Base-by-base conservation (phyloP, 2,329 filamentous ascomycete species). In the Aspergillus piperis region DNA sequence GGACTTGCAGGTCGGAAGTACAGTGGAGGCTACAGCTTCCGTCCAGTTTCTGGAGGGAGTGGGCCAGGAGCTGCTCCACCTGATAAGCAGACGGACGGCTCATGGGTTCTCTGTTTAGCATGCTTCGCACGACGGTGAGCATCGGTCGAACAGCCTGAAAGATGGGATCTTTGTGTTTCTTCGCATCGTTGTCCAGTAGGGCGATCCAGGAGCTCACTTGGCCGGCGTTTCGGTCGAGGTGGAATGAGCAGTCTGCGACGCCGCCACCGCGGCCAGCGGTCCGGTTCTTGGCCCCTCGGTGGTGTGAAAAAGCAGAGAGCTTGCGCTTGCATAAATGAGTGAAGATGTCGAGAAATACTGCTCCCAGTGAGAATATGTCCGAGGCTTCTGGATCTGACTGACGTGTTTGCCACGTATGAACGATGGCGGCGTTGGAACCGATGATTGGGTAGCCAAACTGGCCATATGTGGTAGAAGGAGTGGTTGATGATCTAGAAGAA, bases 321-420 rank as follows among this genome's bases (percentile, higher is more conserved):
- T 83, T 84, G 68, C 83, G 82, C 65, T 85, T 84, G 65, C 86
- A 77, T 63, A 88, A 77, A 64, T 83, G 82, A 1, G 84, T 86
- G 17, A 88, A 67, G 42, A 88, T 83, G 63, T 88, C 84, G 17
- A 88, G 73, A 60, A 80, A 85, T 19, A 86, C 75, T 54, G 85
- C 86, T 3, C 80, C 85, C 0, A 88, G 77, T 25, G 83, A 84
- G 73, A 85, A 88, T 15, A 88, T 74, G 65, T 88, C 86, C 11
- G 83, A 80, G 41, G 76, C 65, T 50, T 71, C 69, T 27, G 72
- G 70, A 52, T 74, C 70, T 23, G 69, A 66, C 54, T 74, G 72
- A 41, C 67, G 70, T 3, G 74, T 73, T 68, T 78, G 81, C 72
- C 71, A 77, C 7, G 70, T 76, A 54, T 75, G 70, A 21, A 76